Evolutionary conservation across 495 filamentous ascomycete species (phyloP), one percentile per base, ranked within the genome.

Genomic region (Margaritispora aquatica): DNA sequence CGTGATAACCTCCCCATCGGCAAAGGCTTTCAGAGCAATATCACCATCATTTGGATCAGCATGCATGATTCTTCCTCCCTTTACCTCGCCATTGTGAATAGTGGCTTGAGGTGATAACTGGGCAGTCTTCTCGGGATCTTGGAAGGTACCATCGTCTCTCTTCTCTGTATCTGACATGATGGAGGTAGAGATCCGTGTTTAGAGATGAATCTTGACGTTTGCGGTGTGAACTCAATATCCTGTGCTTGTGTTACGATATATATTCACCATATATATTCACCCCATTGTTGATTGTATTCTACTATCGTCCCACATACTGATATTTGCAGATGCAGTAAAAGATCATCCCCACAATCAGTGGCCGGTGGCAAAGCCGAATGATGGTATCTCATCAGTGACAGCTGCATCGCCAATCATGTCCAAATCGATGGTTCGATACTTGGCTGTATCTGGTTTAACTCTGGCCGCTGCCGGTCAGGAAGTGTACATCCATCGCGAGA

Each of bases 1-100:
- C 7, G 66, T 38, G 15, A 74, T 66, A 0, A 22, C 20, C 31
- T 66, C 59, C 1, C 58, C 67, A 51, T 75, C 73, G 2, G 11
- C 57, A 26, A 66, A 63, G 1, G 63, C 63, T 17, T 60, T 66
- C 22, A 66, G 56, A 2, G 63, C 63, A 20, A 57, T 54, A 51
- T 66, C 63, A 11, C 57, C 63, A 55, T 66, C 60, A 58, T 60
- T 63, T 9, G 41, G 27, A 52, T 66, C 56, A 9, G 63, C 63
- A 46, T 66, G 63, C 26, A 44, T 63, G 9, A 57, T 55, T 19
- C 29, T 20, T 17, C 50, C 26, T 36, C 50, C 27, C 22, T 58
- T 57, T 1, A 58, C 23, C n/a, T 64, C 58, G 4, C 62, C 62
- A 5, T 61, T 47, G 0, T 46, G 58, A 26, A 31, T 20, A 4